Base-by-base conservation (phyloP, 2,329 filamentous ascomycete genomes). In the Fusarium siculi region DNA sequence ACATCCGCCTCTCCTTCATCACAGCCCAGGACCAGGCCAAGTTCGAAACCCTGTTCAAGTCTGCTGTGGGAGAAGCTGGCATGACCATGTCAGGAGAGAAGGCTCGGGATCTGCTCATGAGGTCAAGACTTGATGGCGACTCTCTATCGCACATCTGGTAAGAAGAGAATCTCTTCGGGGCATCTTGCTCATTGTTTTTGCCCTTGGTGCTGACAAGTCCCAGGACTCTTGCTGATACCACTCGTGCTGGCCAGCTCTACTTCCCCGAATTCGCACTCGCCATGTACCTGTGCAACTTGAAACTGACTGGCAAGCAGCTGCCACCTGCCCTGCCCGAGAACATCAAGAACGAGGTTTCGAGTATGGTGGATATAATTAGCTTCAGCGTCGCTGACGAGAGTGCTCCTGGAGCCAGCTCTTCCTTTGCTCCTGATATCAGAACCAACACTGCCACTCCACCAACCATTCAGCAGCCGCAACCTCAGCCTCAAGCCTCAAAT, bases 351-450 rank as follows among this genome's bases (percentile, higher is more conserved):
- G 96, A 99, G 82, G 96, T 99, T 23, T 98, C 96, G 7, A 97
- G 96, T 83, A 98, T 99, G 95, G 96, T 99, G 44, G 96, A 99
- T 80, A 99, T 99, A 63, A 99, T 99, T 80, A 97, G 95, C 67
- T 99, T 99, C 81, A 94, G 92, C 75, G 89, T 98, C 30, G 91
- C 90, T 2, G 96, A 99, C 73, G 92, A 96, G 34, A 85, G 84
- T 9, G 79, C 80, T 44, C 83, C 88, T 25, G 82, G 87, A 85
- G 34, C 77, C 83, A 7, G 86, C 86, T 60, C 93, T 81, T 90
- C 90, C 21, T 92, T 93, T 2, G 50, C 67, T 28, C 68, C 72
- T 37, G 92, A 90, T 76, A 94, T 96, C 79, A 85, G 87, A 68
- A 84, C 85, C 65, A 86, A 81, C 70, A 85, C 84, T 15, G 82